Evolutionary conservation across 306 rosid genomes (phyloP).

Genomic region (Casuarina equisetifolia): DNA sequence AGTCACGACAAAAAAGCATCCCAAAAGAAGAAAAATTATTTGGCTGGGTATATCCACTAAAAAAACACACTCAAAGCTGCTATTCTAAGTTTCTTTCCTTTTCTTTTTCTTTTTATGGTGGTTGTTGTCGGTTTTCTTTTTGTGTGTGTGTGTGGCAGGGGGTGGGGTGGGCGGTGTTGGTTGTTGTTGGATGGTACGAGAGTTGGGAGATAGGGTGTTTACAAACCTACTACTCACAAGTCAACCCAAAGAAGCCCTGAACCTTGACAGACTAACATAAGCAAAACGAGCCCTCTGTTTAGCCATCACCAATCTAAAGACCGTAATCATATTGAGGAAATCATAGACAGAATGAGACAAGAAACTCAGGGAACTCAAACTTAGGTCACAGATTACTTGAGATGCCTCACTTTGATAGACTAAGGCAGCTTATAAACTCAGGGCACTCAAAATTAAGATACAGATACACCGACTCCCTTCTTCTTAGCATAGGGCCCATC

Average conservation of each 20-base stretch:
- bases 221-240: too few species aligned
- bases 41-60: not conserved
- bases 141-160: too few species aligned
- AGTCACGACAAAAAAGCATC: not conserved
- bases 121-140: too few species aligned
- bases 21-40: not conserved
- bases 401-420: not conserved
- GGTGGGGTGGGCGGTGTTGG: too few species aligned
- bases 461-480: not conserved
- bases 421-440: not conserved
- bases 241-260: not conserved
- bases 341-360: not conserved
- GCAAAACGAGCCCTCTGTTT: not conserved
- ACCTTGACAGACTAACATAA: not conserved
- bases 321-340: not conserved
- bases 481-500: not conserved
- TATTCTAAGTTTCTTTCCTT: not conserved
- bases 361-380: not conserved
- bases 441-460: slow-evolving; percentile 21
- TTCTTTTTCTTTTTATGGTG: too few species aligned
- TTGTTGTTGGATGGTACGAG: too few species aligned
- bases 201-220: too few species aligned
- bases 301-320: not conserved
- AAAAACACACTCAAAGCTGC: not conserved
- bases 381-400: not conserved